phyloP scores from a whole-genome alignment of 768 basidiomycete species.

The Suillus decipiens region DNA sequence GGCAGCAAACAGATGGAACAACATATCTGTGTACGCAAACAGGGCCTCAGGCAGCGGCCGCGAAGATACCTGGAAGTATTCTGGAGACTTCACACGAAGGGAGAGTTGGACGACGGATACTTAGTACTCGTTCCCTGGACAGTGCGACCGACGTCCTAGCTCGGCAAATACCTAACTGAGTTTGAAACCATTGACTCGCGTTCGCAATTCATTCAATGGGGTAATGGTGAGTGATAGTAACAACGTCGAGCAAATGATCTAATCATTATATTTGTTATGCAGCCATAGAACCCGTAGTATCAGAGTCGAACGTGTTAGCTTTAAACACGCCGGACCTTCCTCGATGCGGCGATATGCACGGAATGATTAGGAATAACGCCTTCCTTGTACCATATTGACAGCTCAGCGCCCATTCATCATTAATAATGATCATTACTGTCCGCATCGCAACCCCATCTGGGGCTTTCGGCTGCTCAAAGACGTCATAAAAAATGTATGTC shows the following conservation, averaged over 20 bases:
- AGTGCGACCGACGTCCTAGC: too few species aligned
- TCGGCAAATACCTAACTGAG: background rate
- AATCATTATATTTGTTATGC: background rate
- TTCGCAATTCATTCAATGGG: too few species aligned
- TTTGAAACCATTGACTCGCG: background rate
- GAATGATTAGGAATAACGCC: background rate
- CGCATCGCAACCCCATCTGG: background rate
- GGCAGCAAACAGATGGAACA: too few species aligned
- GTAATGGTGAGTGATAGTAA: background rate
- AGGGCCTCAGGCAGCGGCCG: too few species aligned
- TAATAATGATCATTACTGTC: background rate
- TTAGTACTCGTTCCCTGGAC: too few species aligned
- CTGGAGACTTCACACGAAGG: too few species aligned
- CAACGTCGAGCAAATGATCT: too few species aligned
- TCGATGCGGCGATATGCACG: background rate
- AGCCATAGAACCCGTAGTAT: background rate
- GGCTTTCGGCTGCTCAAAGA: too few species aligned
- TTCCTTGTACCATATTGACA: background rate
- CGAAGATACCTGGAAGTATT: too few species aligned
- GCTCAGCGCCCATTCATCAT: background rate
- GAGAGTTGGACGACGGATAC: too few species aligned
- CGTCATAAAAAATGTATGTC: background rate
- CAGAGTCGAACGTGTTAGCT: background rate
- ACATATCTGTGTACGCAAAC: too few species aligned
- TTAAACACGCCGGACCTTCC: background rate